Conservation (phyloP, 495 filamentous ascomycete genomes). For the Penicillium crystallinum region DNA sequence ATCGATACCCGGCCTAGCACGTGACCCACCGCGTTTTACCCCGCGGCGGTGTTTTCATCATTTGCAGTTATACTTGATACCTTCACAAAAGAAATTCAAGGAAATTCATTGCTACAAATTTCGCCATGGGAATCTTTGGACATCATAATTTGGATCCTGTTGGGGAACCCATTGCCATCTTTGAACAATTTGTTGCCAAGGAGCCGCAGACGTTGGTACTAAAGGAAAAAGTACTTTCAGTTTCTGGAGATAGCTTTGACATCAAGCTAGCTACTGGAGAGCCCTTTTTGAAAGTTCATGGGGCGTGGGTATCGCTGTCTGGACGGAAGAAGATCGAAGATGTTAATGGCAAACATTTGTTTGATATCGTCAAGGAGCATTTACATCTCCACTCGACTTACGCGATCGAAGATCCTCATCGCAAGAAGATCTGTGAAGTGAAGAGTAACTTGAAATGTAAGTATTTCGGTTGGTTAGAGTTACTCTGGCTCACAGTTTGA, state of each 20-base stretch:
- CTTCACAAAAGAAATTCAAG: too few species aligned
- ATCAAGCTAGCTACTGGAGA: slow-evolving; percentile 42
- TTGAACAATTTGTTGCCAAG: slow-evolving; percentile 42
- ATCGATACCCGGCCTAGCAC: too few species aligned
- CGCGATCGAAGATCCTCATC: slow-evolving; percentile 33
- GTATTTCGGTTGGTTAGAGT: too few species aligned
- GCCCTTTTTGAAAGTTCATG: slow-evolving; percentile 48
- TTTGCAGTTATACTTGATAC: too few species aligned
- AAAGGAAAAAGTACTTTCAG: slow-evolving; percentile 51
- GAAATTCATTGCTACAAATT: too few species aligned
- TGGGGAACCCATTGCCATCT: slow-evolving; percentile 37
- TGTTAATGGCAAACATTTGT: slow-evolving; percentile 41
- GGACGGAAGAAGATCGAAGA: slow-evolving; percentile 47
- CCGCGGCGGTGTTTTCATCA: too few species aligned
- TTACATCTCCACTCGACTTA: slow-evolving; percentile 46
- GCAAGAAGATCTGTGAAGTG: slow-evolving; percentile 45
- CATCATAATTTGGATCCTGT: slow-evolving; percentile 17
- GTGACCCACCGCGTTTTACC: too few species aligned
- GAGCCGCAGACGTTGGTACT: slow-evolving; percentile 46
- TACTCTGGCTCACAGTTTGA: not conserved
- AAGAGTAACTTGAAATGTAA: slow-evolving; percentile 45
- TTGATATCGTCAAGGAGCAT: slow-evolving; percentile 49
- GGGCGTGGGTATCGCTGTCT: slow-evolving; percentile 34
- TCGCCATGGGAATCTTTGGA: slow-evolving; percentile 12
- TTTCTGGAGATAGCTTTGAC: slow-evolving; percentile 53